Conservation (phyloP, 1,139 yeast genomes). For the Blastobotrys serpentis region DNA sequence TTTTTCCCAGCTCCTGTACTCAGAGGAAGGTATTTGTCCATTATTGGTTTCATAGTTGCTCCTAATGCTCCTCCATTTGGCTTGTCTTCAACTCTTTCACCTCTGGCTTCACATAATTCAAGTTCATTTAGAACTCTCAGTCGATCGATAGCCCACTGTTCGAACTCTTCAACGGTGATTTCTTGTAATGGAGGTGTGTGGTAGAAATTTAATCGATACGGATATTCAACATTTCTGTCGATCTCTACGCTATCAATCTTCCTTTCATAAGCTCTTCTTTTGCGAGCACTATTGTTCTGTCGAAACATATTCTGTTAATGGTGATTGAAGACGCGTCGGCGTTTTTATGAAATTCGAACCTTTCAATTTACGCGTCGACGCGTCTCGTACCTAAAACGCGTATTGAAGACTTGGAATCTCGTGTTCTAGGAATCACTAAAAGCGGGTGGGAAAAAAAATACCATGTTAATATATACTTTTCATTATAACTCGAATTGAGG, state of each 20-base stretch:
- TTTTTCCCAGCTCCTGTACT: slow-evolving; percentile 30
- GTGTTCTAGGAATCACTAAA: too few species aligned
- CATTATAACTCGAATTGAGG: slow-evolving; percentile 5
- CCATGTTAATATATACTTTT: neutral
- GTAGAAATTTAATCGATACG: slow-evolving; percentile 64
- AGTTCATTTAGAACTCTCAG: slow-evolving; percentile 79
- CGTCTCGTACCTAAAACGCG: neutral
- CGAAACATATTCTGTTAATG: slow-evolving; percentile 54
- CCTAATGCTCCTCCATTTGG: slow-evolving; percentile 6
- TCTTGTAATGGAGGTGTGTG: slow-evolving; percentile 75
- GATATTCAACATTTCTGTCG: slow-evolving; percentile 40
- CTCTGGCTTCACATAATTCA: slow-evolving; percentile 69
- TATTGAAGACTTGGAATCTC: neutral
- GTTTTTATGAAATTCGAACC: neutral
- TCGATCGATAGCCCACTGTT: slow-evolving; percentile 92
- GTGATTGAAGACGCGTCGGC: neutral
- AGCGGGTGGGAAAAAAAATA: neutral
- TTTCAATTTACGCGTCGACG: slow-evolving; percentile 2
- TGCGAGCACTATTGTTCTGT: slow-evolving; percentile 41
- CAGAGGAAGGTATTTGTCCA: slow-evolving; percentile 67
- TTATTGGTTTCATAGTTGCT: slow-evolving; percentile 56
- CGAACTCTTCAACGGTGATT: slow-evolving; percentile 88
- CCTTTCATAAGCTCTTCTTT: slow-evolving; percentile 73
- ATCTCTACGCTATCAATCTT: slow-evolving; percentile 53
- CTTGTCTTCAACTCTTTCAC: slow-evolving; percentile 39